Conservation (phyloP, 176 grass and related monocot species). For the Carex myosuroides region DNA sequence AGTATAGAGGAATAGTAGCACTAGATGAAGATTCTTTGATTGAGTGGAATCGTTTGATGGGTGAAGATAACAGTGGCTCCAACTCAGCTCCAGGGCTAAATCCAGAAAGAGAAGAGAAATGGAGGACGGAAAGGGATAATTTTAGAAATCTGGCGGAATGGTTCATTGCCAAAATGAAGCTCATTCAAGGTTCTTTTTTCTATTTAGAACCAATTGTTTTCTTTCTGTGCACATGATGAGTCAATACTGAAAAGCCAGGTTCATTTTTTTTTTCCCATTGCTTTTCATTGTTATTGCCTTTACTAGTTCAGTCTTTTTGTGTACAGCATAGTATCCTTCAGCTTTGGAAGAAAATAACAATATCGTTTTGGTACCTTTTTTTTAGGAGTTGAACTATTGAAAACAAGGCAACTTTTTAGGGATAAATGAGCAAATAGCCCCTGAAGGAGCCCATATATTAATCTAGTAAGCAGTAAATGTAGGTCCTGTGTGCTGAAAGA, state of each 20-base stretch:
- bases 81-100: slow-evolving; percentile 8
- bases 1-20: not conserved
- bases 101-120: slow-evolving; percentile 11
- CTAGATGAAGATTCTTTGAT: slow-evolving; percentile 3
- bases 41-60: slow-evolving; percentile 11
- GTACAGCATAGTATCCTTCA: not conserved
- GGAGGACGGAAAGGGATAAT: slow-evolving; percentile 18
- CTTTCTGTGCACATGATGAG: not conserved
- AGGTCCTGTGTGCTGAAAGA: not conserved
- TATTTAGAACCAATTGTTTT: not conserved
- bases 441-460: not conserved
- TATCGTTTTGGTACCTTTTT: not conserved
- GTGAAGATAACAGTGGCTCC: not conserved
- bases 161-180: slow-evolving; percentile 19
- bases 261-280: not conserved
- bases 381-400: not conserved
- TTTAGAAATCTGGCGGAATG: not conserved
- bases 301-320: not conserved
- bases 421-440: not conserved
- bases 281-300: not conserved
- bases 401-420: not conserved
- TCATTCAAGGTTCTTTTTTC: slow-evolving; percentile 18
- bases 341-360: not conserved
- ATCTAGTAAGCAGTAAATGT: not conserved
- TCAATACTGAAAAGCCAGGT: not conserved